Evolutionary conservation across 768 basidiomycete genomes (phyloP).

Genomic region (Boletellus sp.): DNA sequence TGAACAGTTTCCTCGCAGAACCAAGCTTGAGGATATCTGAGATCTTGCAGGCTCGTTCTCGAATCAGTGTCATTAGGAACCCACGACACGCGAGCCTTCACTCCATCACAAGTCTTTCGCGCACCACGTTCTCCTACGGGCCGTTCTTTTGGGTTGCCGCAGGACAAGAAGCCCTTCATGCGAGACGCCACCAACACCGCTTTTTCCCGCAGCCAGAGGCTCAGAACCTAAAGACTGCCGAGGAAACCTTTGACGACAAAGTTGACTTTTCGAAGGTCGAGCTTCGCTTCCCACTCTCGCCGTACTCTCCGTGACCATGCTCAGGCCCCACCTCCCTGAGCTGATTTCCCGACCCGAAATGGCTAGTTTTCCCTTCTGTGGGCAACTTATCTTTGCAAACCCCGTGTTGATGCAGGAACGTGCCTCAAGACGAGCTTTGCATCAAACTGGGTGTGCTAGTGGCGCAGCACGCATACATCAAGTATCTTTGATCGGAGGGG

Average conservation of each 20-base stretch:
- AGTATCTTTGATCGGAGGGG: too few species aligned
- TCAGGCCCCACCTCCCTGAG: not conserved
- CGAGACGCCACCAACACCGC: not conserved
- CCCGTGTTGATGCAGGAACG: constrained; percentile 16
- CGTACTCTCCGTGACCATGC: not conserved
- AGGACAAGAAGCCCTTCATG: not conserved
- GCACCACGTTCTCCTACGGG: not conserved
- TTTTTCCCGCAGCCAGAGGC: not conserved
- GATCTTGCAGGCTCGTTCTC: constrained; percentile 13
- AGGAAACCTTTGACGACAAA: not conserved
- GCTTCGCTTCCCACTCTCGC: not conserved
- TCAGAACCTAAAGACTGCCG: not conserved
- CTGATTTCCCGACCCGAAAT: not conserved
- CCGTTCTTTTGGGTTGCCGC: not conserved
- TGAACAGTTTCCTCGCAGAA: not conserved
- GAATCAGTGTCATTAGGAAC: constrained; percentile 1
- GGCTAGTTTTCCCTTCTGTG: not conserved
- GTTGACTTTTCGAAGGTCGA: not conserved
- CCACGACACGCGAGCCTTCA: constrained; percentile 5
- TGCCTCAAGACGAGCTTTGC: constrained; percentile 7
- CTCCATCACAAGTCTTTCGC: constrained; percentile 7
- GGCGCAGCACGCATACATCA: not conserved
- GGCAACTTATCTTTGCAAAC: constrained; percentile 9
- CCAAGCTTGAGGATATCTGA: not conserved
- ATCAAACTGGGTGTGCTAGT: constrained; percentile 1